phyloP scores from a whole-genome alignment of 805 yeast genomes.

The Myxozyma mucilagina region DNA sequence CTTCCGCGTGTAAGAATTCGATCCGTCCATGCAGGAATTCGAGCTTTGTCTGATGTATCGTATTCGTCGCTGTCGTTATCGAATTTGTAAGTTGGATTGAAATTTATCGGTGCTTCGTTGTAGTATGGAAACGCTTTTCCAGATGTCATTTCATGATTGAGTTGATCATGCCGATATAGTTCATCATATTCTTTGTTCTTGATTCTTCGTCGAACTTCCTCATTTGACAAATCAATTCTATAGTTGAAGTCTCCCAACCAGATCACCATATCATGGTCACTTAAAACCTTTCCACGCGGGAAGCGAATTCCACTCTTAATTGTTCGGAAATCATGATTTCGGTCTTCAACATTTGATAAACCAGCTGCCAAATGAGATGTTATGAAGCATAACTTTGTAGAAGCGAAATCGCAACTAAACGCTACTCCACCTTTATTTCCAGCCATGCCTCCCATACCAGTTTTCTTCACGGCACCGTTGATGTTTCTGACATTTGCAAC shows the following conservation, averaged over 20 bases:
- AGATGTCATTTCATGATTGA: slow-evolving; percentile 67
- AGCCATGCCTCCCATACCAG: slow-evolving; percentile 95
- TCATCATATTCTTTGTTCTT: slow-evolving; percentile 48
- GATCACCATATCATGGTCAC: slow-evolving; percentile 80
- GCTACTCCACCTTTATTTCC: slow-evolving; percentile 98
- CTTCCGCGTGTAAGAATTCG: slow-evolving; percentile 70
- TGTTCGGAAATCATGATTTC: slow-evolving; percentile 80
- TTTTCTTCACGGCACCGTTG: slow-evolving; percentile 91
- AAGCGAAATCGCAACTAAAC: slow-evolving; percentile 78
- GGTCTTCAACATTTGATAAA: slow-evolving; percentile 70
- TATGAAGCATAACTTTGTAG: slow-evolving; percentile 76
- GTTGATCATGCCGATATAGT: slow-evolving; percentile 73
- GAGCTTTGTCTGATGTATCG: slow-evolving; percentile 87
- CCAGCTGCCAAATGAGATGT: slow-evolving; percentile 97
- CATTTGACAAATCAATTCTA: slow-evolving; percentile 69
- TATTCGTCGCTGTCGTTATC: slow-evolving; percentile 79
- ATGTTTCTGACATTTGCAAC: slow-evolving; percentile 69
- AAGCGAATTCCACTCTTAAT: slow-evolving; percentile 76
- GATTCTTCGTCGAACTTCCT: slow-evolving; percentile 64
- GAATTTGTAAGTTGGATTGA: slow-evolving; percentile 89
- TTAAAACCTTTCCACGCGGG: slow-evolving; percentile 69
- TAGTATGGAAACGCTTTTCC: slow-evolving; percentile 74
- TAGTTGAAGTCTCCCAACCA: slow-evolving; percentile 97
- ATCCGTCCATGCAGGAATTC: slow-evolving; percentile 97
- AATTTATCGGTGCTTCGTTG: slow-evolving; percentile 71